Base-by-base conservation (phyloP, 2,329 filamentous ascomycete genomes). In the Passalora sequoiae region DNA sequence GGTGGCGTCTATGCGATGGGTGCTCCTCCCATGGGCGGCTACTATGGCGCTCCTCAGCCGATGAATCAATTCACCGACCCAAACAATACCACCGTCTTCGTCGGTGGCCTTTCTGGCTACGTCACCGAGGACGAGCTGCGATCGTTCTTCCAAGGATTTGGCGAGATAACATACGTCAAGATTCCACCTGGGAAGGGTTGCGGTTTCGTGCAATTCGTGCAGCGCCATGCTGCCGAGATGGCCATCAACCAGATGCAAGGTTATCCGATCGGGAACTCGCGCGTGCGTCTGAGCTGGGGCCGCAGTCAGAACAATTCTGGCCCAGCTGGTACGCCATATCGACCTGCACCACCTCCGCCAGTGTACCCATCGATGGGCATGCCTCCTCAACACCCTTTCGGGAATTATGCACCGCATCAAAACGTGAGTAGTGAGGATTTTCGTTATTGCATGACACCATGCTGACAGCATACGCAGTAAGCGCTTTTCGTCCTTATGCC, bases 221-320 rank as follows among this genome's bases (percentile, higher is more conserved):
- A 98, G 73, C 89, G 92, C 56, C 92, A 98, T 63, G 92, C 92
- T 40, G 92, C 92, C 10, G 92, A 98, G 74, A 98, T 98, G 92
- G 92, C 92, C 57, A 98, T 98, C 78, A 98, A 98, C 73, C 92
- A 98, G 72, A 98, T 98, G 92, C 92, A 98, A 72, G 92, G 92
- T 49, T 98, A 98, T 67, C 92, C 92, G 17, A 98, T 98, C 61
- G 92, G 92, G 43, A 98, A 98, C 77, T 97, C 91, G 35, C 89
- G 92, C 55, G 92, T 98, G 47, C 89, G 92, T 61, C 79, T 98
- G 56, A 95, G 88, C 66, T 98, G 92, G 92, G 92, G 92, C 53
- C 86, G 92, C 54, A 94, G 86, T 43, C 92, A 98, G 77, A 98
- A 97, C 81, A 98, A 98, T 77, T 97, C 91, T 50, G 92, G 92